phyloP scores from a whole-genome alignment of 371 early-diverging fungal species.

The Mortierella sp. region DNA sequence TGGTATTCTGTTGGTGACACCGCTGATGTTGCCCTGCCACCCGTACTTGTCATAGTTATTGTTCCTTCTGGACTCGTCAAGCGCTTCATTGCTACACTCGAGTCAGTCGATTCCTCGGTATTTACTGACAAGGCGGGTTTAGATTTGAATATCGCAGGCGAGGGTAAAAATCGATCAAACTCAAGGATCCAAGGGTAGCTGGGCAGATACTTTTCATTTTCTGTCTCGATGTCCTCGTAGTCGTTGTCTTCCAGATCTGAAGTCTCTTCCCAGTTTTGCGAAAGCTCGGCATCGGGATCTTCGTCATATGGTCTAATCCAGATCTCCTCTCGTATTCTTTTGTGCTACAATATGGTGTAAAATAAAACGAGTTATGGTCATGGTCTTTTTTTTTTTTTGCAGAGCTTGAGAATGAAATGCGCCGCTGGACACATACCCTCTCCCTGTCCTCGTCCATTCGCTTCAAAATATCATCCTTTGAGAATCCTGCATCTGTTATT shows the following conservation, averaged over 20 bases:
- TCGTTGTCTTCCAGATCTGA: slow-evolving; percentile 74
- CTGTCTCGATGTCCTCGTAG: slow-evolving; percentile 70
- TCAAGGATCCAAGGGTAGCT: slow-evolving; percentile 64
- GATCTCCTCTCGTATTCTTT: slow-evolving; percentile 78
- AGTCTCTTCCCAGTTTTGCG: slow-evolving; percentile 73
- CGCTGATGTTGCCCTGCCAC: background rate
- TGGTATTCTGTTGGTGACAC: background rate
- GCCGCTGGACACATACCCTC: slow-evolving; percentile 54
- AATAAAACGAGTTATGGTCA: background rate
- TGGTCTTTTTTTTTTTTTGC: background rate
- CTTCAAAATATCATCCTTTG: slow-evolving; percentile 74
- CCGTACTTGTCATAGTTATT: slow-evolving; percentile 13
- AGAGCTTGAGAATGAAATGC: background rate
- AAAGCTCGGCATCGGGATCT: slow-evolving; percentile 67
- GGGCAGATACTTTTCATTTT: slow-evolving; percentile 68
- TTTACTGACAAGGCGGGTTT: slow-evolving; percentile 10
- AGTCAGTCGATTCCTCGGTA: background rate
- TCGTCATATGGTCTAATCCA: slow-evolving; percentile 81
- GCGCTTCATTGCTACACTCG: slow-evolving; percentile 18
- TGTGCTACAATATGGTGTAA: slow-evolving; percentile 62
- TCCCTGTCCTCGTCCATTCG: slow-evolving; percentile 88
- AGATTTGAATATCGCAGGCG: slow-evolving; percentile 34
- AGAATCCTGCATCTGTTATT: slow-evolving; percentile 59
- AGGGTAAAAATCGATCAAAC: slow-evolving; percentile 47
- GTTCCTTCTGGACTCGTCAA: slow-evolving; percentile 41